Base-by-base conservation (phyloP, 2,329 filamentous ascomycete species). In the Sordariomycetes sp. region DNA sequence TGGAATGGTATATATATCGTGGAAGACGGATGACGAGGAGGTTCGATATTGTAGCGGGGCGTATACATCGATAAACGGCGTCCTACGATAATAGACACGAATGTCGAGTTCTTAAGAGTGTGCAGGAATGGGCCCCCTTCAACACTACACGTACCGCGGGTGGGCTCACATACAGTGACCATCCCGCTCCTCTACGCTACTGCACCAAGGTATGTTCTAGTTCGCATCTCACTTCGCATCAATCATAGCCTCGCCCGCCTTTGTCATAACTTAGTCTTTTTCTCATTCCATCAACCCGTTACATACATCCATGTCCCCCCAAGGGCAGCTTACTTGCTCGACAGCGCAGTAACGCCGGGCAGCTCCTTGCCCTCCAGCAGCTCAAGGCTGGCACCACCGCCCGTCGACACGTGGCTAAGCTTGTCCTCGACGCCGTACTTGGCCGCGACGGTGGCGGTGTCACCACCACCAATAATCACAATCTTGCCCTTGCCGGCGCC, bases 391-490 rank as follows among this genome's bases (percentile, higher is more conserved):
- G 94, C 94, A 76, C 94, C 94, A 68, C 94, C 94, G 65, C 94
- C 94, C 35, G 94, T 99, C 55, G 90, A 96, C 62, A 99, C 94
- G 77, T 99, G 94, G 78, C 90, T 96, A 69, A 97, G 82, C 84
- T 97, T 95, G 74, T 89, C 85, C 81, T 99, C 94, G 62, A 89
- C 92, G 57, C 86, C 86, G 73, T 96, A 99, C 81, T 99, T 96
- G 72, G 91, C 92, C 57, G 94, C 94, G 53, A 97, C 94, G 60
- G 94, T 99, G 55, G 94, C 94, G 55, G 94, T 99, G 75, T 99
- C 94, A 74, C 94, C 94, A 72, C 94, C 94, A 61, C 94, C 94
- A 63, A 99, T 96, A 76, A 99, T 97, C 72, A 97, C 94, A 67
- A 94, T 96, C 80, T 94, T 91, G 72, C 90, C 91, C 61, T 77